Evolutionary conservation across 306 rosid genomes (phyloP).

Genomic region (Arachis stenosperma): DNA sequence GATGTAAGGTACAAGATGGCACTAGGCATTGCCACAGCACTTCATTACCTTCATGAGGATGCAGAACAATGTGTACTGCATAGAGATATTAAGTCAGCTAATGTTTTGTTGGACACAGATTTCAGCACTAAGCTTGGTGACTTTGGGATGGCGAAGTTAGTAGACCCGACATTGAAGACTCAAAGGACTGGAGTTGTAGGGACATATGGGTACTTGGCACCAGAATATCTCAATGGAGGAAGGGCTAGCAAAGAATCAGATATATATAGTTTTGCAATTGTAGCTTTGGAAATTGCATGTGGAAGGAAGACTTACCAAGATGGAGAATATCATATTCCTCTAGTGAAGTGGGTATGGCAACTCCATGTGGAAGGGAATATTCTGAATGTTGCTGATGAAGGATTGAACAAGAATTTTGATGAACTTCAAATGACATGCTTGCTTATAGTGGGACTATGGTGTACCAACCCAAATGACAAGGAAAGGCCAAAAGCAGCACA

Average conservation of each 20-base stretch:
- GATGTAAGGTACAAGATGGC: slow-evolving; percentile 49
- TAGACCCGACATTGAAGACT: slow-evolving; percentile 50
- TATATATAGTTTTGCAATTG: slow-evolving; percentile 64
- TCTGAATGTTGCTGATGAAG: slow-evolving; percentile 47
- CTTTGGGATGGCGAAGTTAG: slow-evolving; percentile 60
- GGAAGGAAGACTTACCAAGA: slow-evolving; percentile 54
- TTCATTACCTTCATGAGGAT: slow-evolving; percentile 66
- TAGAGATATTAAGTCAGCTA: slow-evolving; percentile 63
- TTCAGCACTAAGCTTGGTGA: slow-evolving; percentile 62
- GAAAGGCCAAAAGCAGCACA: slow-evolving; percentile 53
- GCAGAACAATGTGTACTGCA: slow-evolving; percentile 61
- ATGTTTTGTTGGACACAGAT: slow-evolving; percentile 56
- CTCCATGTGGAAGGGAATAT: slow-evolving; percentile 45
- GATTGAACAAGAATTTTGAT: slow-evolving; percentile 32
- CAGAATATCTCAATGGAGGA: slow-evolving; percentile 50
- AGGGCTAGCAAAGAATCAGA: slow-evolving; percentile 60
- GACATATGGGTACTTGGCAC: slow-evolving; percentile 58
- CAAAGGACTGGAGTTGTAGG: slow-evolving; percentile 50
- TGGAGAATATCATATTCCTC: slow-evolving; percentile 45
- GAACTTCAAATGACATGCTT: slow-evolving; percentile 41
- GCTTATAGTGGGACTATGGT: slow-evolving; percentile 52
- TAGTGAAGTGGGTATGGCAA: slow-evolving; percentile 47
- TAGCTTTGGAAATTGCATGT: slow-evolving; percentile 67
- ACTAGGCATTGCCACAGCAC: slow-evolving; percentile 48
- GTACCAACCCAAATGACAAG: slow-evolving; percentile 44